Conservation (phyloP, 2,329 filamentous ascomycete genomes). For the Colletotrichum limetticola region DNA sequence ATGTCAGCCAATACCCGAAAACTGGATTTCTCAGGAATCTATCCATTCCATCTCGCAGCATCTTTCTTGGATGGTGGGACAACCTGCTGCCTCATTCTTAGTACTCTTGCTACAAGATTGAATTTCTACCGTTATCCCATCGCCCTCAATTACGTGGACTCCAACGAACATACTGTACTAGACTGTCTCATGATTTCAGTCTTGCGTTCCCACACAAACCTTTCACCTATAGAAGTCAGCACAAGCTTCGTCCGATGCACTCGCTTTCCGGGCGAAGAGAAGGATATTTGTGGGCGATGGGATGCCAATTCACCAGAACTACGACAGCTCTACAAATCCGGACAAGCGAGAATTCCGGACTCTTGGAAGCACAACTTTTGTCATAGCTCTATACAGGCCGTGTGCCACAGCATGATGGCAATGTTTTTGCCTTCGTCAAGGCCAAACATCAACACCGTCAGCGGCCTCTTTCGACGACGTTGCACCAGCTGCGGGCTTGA, state of each 20-base stretch:
- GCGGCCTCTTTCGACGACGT: constrained; percentile 1
- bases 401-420: constrained; percentile 47
- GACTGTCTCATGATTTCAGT: constrained; percentile 51
- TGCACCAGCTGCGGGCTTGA: constrained; percentile 43
- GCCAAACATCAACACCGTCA: constrained; percentile 30
- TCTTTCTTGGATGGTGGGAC: constrained; percentile 48
- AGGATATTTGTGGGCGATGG: constrained; percentile 56
- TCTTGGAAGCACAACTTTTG: constrained; percentile 57
- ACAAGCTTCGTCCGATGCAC: constrained; percentile 37
- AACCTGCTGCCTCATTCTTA: no score
- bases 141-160: constrained; percentile 35
- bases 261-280: constrained; percentile 50
- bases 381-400: constrained; percentile 51
- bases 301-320: constrained; percentile 50
- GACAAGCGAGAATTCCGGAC: constrained; percentile 42
- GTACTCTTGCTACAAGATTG: no score
- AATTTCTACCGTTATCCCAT: background rate
- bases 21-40: constrained; percentile 21
- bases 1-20: rapidly evolving
- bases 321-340: constrained; percentile 42
- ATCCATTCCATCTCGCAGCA: constrained; percentile 49
- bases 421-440: constrained; percentile 36
- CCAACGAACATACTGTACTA: constrained; percentile 49
- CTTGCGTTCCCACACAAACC: constrained; percentile 47
- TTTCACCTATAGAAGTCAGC: constrained; percentile 41